A percentile compares a stretch with the other conserved stretches of the same genome.
Evolutionary conservation across 805 yeast genomes (phyloP).

Genomic region (Deakozyma indianensis): DNA sequence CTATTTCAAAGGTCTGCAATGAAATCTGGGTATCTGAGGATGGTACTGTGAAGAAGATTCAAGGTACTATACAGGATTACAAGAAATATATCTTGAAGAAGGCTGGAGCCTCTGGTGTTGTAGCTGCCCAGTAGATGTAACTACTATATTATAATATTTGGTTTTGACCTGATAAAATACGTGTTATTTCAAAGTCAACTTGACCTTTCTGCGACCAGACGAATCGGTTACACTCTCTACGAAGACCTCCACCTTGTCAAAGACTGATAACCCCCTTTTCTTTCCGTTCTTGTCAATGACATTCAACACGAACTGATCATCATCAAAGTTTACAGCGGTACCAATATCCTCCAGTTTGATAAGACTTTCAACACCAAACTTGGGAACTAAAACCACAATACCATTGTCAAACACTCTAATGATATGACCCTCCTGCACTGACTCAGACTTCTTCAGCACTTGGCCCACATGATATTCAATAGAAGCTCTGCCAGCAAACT

Average conservation of each 20-base stretch:
- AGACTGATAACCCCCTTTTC: conserved; percentile 44
- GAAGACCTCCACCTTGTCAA: conserved; percentile 74
- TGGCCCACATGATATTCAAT: conserved; percentile 97
- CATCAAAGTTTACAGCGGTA: conserved; percentile 58
- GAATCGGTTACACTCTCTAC: conserved; percentile 43
- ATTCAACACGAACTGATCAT: conserved; percentile 56
- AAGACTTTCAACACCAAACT: conserved; percentile 89
- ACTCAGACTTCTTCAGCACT: conserved; percentile 76
- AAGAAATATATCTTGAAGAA: conserved; percentile 69
- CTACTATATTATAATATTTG: background rate
- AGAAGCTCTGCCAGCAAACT: conserved; percentile 96
- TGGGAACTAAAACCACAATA: conserved; percentile 85
- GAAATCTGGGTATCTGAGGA: conserved; percentile 94
- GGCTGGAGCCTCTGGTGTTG: conserved; percentile 82
- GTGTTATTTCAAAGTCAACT: background rate
- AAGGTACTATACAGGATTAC: conserved; percentile 76
- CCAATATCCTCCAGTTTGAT: conserved; percentile 65
- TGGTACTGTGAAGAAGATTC: conserved; percentile 62
- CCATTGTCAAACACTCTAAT: conserved; percentile 91
- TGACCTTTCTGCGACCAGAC: background rate
- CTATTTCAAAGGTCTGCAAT: conserved; percentile 76
- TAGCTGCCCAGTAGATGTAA: conserved; percentile 52
- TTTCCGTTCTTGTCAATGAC: conserved; percentile 33
- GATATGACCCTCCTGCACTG: conserved; percentile 75
- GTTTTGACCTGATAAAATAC: too few species aligned